These are phyloP conservation scores for Ogataea ramenticola DNA, from an alignment of 805 yeast genomes.

Conservation along the genomic window DNA sequence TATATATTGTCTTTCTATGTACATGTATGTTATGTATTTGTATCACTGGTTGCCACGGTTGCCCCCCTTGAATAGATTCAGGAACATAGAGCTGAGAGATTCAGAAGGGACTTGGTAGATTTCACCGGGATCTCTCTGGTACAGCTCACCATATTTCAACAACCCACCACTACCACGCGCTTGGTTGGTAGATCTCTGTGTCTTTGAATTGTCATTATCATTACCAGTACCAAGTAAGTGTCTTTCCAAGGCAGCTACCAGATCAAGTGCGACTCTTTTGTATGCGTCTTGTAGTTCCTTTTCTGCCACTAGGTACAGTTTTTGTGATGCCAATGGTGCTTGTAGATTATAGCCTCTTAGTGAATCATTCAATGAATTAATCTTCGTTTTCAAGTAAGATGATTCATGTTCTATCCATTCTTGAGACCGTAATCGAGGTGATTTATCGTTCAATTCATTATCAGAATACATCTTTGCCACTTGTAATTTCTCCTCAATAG, in stretches of 20 bases:
- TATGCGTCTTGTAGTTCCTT: constrained; percentile 37
- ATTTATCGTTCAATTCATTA: constrained; percentile 13
- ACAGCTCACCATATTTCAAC: constrained; percentile 10
- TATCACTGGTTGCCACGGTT: not conserved
- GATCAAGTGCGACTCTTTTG: constrained; percentile 20
- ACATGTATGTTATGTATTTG: too few relatives aligned
- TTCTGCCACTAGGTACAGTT: constrained; percentile 39
- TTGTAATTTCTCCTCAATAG: constrained; percentile 11
- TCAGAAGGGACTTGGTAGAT: constrained; percentile 24
- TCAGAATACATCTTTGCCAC: constrained; percentile 10
- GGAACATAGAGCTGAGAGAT: constrained; percentile 21
- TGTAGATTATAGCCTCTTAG: constrained; percentile 55
- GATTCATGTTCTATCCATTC: constrained; percentile 33
- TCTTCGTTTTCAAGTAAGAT: constrained; percentile 25
- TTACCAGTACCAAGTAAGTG: constrained; percentile 12
- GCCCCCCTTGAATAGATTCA: constrained; percentile 13
- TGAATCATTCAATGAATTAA: constrained; percentile 37
- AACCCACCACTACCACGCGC: too few relatives aligned
- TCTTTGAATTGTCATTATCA: not conserved
- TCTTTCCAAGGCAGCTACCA: constrained; percentile 14
- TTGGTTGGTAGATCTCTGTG: not conserved
- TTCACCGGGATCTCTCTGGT: constrained; percentile 11
- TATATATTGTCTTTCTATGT: too few relatives aligned
- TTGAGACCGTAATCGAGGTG: constrained; percentile 12
- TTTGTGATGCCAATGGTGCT: constrained; percentile 55